A percentile compares a stretch with the other conserved stretches of the same genome.
These are phyloP conservation scores for Lumnitzera littorea DNA, from an alignment of 345 rosid genomes.

Conservation along the genomic window DNA sequence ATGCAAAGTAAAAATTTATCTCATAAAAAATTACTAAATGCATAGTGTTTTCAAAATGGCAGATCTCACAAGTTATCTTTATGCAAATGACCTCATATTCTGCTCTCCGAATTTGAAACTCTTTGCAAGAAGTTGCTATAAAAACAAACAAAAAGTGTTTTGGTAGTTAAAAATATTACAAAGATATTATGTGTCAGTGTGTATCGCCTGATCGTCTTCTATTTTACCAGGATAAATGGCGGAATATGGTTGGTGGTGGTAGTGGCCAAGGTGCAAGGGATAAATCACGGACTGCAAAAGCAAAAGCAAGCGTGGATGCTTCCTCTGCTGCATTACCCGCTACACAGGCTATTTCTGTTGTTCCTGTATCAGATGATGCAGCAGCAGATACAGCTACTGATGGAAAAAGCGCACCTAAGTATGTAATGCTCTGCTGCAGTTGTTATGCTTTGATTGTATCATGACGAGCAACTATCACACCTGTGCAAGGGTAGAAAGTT, in stretches of 20 bases:
- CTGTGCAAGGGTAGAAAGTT: background rate
- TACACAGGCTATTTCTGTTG: constrained; percentile 13
- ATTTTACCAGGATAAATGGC: constrained; percentile 74
- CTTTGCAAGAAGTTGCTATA: too few species aligned
- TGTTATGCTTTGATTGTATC: background rate
- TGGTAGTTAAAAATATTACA: background rate
- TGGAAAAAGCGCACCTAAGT: constrained; percentile 37
- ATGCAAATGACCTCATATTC: too few species aligned
- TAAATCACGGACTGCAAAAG: constrained; percentile 42
- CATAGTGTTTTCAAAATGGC: too few species aligned
- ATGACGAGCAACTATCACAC: too few species aligned
- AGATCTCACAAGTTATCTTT: too few species aligned
- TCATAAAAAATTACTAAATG: too few species aligned
- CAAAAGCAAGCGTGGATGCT: constrained; percentile 35
- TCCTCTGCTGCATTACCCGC: constrained; percentile 11
- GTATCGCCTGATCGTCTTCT: background rate
- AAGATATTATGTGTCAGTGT: background rate
- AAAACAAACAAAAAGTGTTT: too few species aligned
- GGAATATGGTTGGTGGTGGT: constrained; percentile 69
- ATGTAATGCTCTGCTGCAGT: background rate
- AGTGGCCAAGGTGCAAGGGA: constrained; percentile 45
- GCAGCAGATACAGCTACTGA: constrained; percentile 18
- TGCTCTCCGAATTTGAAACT: too few species aligned
- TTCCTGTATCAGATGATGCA: constrained; percentile 16
- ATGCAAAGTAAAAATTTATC: too few species aligned